Evolutionary conservation across 2,329 filamentous ascomycete genomes (phyloP), one percentile per base, ranked within the genome.

Genomic region (Cladophialophora psammophila): DNA sequence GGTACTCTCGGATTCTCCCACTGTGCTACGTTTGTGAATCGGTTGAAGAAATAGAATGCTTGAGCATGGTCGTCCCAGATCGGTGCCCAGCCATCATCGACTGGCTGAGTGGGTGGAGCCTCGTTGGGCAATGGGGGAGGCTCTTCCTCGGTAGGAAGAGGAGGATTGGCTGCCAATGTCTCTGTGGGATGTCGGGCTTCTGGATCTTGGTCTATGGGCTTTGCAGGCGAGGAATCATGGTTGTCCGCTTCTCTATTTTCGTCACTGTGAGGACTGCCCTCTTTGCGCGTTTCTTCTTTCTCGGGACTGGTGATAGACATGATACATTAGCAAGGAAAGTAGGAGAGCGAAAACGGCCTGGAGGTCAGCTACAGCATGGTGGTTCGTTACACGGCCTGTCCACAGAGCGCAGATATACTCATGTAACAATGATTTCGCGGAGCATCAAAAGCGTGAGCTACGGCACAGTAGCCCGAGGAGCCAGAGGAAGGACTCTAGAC

Each of bases 1-100:
- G 89, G 85, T 4, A 94, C 82, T 58, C 93, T 90, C 5, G 93
- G 93, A 74, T 97, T 97, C 40, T 94, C 91, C 90, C 93, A 95
- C 75, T 95, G 93, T 62, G 88, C 88, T 66, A 86, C 81, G 40
- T 87, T 85, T 3, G 91, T 95, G 77, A 91, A 89, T 72, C 90
- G 88, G 77, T 96, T 97, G 83, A 89, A 89, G 80, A 96, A 97
- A 80, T 93, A 96, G 81, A 89, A 96, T 4, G 88, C 85, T 70
- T 90, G 85, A 1, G 86, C 84, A 60, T 78, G 83, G 31, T 85
- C 80, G 73, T 96, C 92, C 91, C 91, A 96, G 66, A 91, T 84
- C 40, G 88, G 88, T 66, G 91, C 88, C 93, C 93, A 97, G 66
- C 93, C 93, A 76, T 90, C 87, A 65, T 89, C 84, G 61, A 84